Percentiles rank a stretch among this genome's conserved stretches.
Evolutionary conservation across 2,329 filamentous ascomycete genomes (phyloP).

Genomic region (Ceratocystis variospora): DNA sequence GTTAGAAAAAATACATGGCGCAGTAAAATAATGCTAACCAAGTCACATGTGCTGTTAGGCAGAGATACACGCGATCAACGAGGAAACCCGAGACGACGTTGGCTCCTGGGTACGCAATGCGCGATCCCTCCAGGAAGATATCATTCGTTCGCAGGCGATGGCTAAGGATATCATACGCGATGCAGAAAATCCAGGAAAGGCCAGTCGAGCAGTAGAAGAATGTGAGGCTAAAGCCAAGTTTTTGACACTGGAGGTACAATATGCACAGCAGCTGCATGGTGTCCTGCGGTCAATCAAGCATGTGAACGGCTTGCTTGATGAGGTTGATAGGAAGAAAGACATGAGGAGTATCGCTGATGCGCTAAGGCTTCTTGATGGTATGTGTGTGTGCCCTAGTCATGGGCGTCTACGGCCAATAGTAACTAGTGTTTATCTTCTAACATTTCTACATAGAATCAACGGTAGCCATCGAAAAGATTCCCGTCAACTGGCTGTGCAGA

Average conservation of each 20-base stretch:
- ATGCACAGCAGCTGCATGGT: slow-evolving; percentile 42
- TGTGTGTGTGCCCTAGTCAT: slow-evolving; percentile 20
- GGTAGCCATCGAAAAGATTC: slow-evolving; percentile 43
- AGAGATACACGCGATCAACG: slow-evolving; percentile 63
- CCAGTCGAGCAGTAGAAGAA: slow-evolving; percentile 39
- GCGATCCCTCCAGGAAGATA: slow-evolving; percentile 71
- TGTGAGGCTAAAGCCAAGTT: slow-evolving; percentile 44
- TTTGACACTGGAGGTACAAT: slow-evolving; percentile 42
- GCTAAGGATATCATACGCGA: slow-evolving; percentile 70
- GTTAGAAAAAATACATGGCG: neutral
- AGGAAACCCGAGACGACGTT: slow-evolving; percentile 63
- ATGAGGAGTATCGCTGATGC: slow-evolving; percentile 44
- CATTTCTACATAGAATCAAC: slow-evolving; percentile 35
- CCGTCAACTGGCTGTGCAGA: slow-evolving; percentile 46
- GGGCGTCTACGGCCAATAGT: neutral
- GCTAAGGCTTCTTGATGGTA: slow-evolving; percentile 43
- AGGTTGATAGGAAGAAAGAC: slow-evolving; percentile 44
- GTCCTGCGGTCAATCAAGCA: slow-evolving; percentile 39
- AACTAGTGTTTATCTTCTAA: neutral
- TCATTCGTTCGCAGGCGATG: slow-evolving; percentile 62
- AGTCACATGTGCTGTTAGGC: slow-evolving; percentile 30
- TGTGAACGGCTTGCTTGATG: slow-evolving; percentile 47
- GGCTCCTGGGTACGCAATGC: slow-evolving; percentile 78
- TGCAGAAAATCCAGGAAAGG: slow-evolving; percentile 49
- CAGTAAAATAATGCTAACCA: neutral